These are phyloP conservation scores for Candida qinlingensis DNA, from an alignment of 805 yeast genomes.

Conservation along the genomic window DNA sequence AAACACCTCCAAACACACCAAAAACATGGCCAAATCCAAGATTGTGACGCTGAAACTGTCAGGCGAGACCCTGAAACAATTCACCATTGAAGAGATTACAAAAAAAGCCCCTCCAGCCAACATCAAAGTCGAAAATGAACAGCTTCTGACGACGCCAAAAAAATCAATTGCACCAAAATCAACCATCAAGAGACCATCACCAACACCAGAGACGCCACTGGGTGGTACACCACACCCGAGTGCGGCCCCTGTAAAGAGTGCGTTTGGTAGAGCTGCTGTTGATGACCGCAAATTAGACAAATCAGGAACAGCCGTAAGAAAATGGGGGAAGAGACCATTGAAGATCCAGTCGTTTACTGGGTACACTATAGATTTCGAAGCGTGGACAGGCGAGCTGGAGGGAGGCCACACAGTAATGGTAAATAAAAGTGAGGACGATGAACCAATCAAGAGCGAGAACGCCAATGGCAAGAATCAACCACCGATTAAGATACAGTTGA, in stretches of 20 bases:
- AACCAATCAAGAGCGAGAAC: neutral
- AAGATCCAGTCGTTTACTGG: conserved; percentile 42
- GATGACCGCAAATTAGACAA: conserved; percentile 32
- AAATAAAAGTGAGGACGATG: neutral
- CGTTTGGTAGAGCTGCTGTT: conserved; percentile 6
- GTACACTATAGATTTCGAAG: conserved; percentile 28
- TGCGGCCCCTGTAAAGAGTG: conserved; percentile 12
- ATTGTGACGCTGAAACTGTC: conserved; percentile 18
- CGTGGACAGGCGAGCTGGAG: conserved; percentile 34
- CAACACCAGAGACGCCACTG: conserved; percentile 9
- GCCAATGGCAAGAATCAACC: neutral
- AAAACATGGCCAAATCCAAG: conserved; percentile 8
- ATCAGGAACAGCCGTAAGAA: conserved; percentile 37
- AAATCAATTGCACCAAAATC: conserved; percentile 1
- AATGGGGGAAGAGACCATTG: conserved; percentile 38
- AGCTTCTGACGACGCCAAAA: conserved; percentile 2
- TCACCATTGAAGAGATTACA: conserved; percentile 2
- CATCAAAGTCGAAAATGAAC: conserved; percentile 1
- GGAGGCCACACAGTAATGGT: no score
- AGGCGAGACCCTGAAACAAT: conserved; percentile 7
- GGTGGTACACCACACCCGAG: conserved; percentile 11
- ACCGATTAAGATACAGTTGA: conserved; percentile 17
- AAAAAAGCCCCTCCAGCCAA: conserved; percentile 3
- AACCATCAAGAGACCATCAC: conserved; percentile 4
- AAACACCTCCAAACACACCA: neutral